phyloP scores from a whole-genome alignment of 139 green algal species.

The Mychonastes homosphaera region DNA sequence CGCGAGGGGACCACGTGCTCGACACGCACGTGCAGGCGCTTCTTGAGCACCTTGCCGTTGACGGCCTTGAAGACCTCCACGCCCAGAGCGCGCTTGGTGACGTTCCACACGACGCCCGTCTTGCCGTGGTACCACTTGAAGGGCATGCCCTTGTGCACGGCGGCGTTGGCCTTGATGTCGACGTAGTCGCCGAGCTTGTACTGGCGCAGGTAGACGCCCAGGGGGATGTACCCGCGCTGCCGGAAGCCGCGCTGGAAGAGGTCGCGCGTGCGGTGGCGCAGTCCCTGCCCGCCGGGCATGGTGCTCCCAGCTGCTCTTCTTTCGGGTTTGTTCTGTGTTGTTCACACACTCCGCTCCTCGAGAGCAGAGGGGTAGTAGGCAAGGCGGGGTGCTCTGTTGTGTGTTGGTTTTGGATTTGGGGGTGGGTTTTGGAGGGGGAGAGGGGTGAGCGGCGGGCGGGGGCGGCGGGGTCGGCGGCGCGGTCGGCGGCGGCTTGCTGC shows the following conservation, averaged over 20 bases:
- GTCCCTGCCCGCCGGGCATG: constrained; percentile 47
- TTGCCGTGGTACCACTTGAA: constrained; percentile 98
- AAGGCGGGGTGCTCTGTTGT: not conserved
- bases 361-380: too few species aligned
- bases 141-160: constrained; percentile 97
- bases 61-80: constrained; percentile 98
- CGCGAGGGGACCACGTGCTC: constrained; percentile 88
- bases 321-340: too few species aligned
- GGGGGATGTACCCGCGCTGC: constrained; percentile 78
- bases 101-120: constrained; percentile 94
- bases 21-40: constrained; percentile 95
- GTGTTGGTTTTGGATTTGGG: not conserved
- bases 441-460: not conserved
- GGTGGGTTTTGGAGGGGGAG: too few species aligned
- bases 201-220: constrained; percentile 85
- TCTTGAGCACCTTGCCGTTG: constrained; percentile 77
- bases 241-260: constrained; percentile 76
- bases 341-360: too few species aligned
- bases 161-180: constrained; percentile 95
- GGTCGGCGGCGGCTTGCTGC: too few species aligned
- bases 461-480: too few species aligned
- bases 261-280: constrained; percentile 76
- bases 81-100: constrained; percentile 93
- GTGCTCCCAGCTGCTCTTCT: constrained; percentile 4
- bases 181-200: constrained; percentile 97